Percentiles rank a stretch among this genome's conserved stretches.
Conservation (phyloP, 805 yeast genomes). For the Starmerella kuoi region DNA sequence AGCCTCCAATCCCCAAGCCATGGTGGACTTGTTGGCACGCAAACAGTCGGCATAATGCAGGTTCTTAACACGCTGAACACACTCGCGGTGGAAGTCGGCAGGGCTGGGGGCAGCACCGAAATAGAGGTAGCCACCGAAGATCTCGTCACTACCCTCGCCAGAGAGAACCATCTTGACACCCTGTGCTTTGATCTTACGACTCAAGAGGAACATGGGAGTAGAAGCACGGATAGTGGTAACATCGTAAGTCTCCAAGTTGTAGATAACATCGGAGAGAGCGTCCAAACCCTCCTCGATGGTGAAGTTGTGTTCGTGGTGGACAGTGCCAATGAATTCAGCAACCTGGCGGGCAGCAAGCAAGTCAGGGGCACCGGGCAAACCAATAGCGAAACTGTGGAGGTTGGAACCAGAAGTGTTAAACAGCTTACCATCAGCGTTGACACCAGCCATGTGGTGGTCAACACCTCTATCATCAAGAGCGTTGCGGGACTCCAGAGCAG, state of each 20-base stretch:
- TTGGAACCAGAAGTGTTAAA: conserved; percentile 48
- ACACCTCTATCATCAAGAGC: conserved; percentile 59
- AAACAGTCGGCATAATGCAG: conserved; percentile 93
- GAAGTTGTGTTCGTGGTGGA: conserved; percentile 96
- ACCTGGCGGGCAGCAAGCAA: conserved; percentile 91
- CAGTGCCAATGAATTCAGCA: conserved; percentile 89
- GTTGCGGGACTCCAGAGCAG: conserved; percentile 86
- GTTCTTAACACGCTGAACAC: conserved; percentile 93
- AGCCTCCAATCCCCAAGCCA: conserved; percentile 99
- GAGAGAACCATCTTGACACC: conserved; percentile 99
- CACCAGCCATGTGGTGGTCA: conserved; percentile 67
- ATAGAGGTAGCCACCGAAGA: conserved; percentile 96
- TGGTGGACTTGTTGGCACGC: conserved; percentile 97
- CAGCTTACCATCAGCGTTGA: conserved; percentile 77
- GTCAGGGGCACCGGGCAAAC: conserved; percentile 97
- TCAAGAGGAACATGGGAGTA: conserved; percentile 93
- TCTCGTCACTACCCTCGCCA: conserved; percentile 98
- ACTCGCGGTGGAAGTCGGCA: conserved; percentile 86
- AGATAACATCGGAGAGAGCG: conserved; percentile 85
- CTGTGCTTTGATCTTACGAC: conserved; percentile 96
- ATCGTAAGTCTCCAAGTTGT: conserved; percentile 93
- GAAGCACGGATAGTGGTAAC: conserved; percentile 99
- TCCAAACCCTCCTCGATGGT: conserved; percentile 95
- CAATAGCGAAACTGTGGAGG: conserved; percentile 93
- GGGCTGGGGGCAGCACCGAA: conserved; percentile 94